Evolutionary conservation across 768 basidiomycete genomes (phyloP).

Genomic region (Suillus subalutaceus): DNA sequence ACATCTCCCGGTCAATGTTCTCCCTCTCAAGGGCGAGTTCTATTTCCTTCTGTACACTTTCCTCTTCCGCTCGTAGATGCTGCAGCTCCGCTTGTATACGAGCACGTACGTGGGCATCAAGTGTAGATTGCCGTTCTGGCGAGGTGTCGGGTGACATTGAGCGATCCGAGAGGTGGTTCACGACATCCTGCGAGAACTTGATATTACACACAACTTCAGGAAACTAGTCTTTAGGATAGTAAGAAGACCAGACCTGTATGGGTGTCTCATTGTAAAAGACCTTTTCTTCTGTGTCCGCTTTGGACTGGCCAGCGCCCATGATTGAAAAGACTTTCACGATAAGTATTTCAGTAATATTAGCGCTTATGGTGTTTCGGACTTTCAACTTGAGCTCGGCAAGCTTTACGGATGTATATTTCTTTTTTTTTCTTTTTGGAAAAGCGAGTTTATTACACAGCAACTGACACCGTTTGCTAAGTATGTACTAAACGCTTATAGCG

Average conservation of each 20-base stretch:
- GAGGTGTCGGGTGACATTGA: conserved; percentile 59
- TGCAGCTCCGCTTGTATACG: conserved; percentile 72
- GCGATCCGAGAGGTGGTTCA: conserved; percentile 75
- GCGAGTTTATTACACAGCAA: no score
- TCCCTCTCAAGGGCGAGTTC: conserved; percentile 83
- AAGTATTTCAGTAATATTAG: neutral
- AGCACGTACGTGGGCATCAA: conserved; percentile 74
- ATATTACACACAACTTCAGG: conserved; percentile 14
- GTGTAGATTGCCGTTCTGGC: conserved; percentile 68
- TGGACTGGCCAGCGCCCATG: conserved; percentile 79
- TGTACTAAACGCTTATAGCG: no score
- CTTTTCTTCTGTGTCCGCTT: conserved; percentile 53
- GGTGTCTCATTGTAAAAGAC: conserved; percentile 57
- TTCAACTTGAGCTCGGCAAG: neutral
- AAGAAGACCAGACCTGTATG: conserved; percentile 47
- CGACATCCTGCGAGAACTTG: conserved; percentile 84
- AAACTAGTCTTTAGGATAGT: neutral
- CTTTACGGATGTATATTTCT: neutral
- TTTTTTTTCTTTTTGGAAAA: no score
- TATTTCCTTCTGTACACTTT: conserved; percentile 69
- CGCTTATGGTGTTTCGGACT: neutral
- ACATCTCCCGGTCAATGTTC: conserved; percentile 78
- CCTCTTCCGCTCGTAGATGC: conserved; percentile 69
- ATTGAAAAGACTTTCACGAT: neutral
- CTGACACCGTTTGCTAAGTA: no score